Percentiles rank a stretch among this genome's conserved stretches.
These are phyloP conservation scores for Nicotiana noctiflora DNA, from an alignment of 257 asterid genomes.

Conservation along the genomic window DNA sequence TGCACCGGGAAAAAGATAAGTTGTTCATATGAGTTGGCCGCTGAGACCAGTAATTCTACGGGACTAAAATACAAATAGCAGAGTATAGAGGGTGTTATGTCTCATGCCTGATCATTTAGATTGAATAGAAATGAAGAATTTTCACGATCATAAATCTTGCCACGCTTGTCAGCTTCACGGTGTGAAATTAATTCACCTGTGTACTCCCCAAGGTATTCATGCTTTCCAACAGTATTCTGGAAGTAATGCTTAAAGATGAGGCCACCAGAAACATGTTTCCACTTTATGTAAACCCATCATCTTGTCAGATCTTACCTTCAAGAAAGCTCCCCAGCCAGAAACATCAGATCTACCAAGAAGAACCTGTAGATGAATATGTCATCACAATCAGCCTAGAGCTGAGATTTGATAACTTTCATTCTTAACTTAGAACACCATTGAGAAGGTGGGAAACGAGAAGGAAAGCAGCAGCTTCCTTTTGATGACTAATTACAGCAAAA, in stretches of 20 bases:
- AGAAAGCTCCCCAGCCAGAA: conserved; percentile 99
- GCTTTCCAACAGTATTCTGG: conserved; percentile 87
- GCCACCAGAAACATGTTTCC: neutral
- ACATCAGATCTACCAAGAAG: conserved; percentile 87
- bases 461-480: neutral
- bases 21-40: neutral
- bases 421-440: neutral
- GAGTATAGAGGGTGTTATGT: neutral
- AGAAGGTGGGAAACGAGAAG: neutral
- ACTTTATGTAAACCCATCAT: neutral
- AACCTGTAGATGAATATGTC: conserved; percentile 37
- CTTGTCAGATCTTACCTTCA: conserved; percentile 62
- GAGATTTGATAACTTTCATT: neutral
- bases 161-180: conserved; percentile 99
- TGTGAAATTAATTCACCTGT: conserved; percentile 95
- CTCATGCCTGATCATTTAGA: conserved; percentile 76
- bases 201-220: conserved; percentile 95
- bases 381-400: neutral
- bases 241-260: conserved; percentile 2
- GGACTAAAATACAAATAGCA: neutral
- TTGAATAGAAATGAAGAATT: conserved; percentile 89
- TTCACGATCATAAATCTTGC: conserved; percentile 93
- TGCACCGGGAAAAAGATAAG: conserved; percentile 20
- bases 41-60: neutral
- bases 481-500: neutral